Percentiles rank a stretch among this genome's conserved stretches.
Conservation (phyloP, 805 yeast species). For the Suhomyces vadensis region DNA sequence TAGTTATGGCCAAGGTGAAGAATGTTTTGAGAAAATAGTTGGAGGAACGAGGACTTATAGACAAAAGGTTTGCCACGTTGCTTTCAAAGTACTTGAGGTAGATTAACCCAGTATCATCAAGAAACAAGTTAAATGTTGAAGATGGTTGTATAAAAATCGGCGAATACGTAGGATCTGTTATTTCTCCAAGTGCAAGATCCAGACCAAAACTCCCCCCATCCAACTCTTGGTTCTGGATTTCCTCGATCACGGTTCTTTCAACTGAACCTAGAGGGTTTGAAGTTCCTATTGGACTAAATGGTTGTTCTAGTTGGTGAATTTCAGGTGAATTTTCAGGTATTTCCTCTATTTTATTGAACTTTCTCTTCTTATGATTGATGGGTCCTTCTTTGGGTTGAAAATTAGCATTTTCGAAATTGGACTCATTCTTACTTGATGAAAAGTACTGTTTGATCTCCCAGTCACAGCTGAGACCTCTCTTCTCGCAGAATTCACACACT, state of each 20-base stretch:
- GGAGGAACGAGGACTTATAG: slow-evolving; percentile 21
- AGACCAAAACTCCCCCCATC: no score
- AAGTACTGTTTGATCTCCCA: slow-evolving; percentile 11
- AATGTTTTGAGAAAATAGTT: slow-evolving; percentile 31
- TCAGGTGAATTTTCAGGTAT: neutral
- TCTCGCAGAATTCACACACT: slow-evolving; percentile 11
- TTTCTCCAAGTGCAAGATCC: neutral
- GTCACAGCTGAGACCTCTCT: slow-evolving; percentile 11
- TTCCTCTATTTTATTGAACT: neutral
- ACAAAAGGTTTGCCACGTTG: slow-evolving; percentile 20
- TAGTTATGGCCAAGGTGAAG: slow-evolving; percentile 20
- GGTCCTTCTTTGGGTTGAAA: neutral
- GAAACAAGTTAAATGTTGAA: slow-evolving; percentile 8
- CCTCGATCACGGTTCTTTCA: neutral
- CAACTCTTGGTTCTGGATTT: neutral
- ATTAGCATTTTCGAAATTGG: no score
- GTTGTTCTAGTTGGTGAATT: neutral
- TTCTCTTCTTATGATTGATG: neutral
- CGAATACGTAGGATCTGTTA: slow-evolving; percentile 2
- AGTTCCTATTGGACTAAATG: no score
- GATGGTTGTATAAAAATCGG: slow-evolving; percentile 8
- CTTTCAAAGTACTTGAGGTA: slow-evolving; percentile 21
- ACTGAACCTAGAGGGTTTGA: no score
- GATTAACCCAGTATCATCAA: slow-evolving; percentile 22
- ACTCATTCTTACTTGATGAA: neutral